Percentiles rank a stretch among this genome's conserved stretches.
Evolutionary conservation across 805 yeast genomes (phyloP).

Genomic region (Ogataea pini): DNA sequence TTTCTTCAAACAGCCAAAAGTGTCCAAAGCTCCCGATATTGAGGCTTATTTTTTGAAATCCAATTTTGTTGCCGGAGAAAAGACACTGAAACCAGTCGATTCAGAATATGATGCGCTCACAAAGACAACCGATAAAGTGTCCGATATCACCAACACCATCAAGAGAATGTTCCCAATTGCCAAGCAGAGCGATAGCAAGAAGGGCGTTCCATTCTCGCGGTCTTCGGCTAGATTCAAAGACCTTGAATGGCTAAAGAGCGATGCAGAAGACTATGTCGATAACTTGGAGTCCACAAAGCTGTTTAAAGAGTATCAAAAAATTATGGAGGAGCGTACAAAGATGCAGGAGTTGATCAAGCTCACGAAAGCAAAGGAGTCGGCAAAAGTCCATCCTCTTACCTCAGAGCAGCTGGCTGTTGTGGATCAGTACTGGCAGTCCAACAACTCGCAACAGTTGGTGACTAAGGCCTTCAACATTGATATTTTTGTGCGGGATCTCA

Average conservation of each 20-base stretch:
- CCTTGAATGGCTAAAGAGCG: conserved; percentile 35
- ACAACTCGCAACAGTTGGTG: conserved; percentile 30
- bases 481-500: conserved; percentile 63
- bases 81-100: not conserved
- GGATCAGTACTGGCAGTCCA: conserved; percentile 35
- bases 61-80: conserved; percentile 4
- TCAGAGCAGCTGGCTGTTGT: conserved; percentile 37
- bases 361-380: conserved; percentile 38
- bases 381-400: conserved; percentile 35
- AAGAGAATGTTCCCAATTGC: conserved; percentile 17
- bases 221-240: conserved; percentile 31
- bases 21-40: conserved; percentile 13
- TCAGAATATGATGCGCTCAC: conserved; percentile 3
- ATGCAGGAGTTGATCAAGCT: conserved; percentile 37
- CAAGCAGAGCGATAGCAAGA: conserved; percentile 2
- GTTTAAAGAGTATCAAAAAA: conserved; percentile 45
- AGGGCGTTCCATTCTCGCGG: conserved; percentile 15
- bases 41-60: conserved; percentile 23
- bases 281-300: conserved; percentile 32
- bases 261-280: conserved; percentile 33
- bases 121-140: conserved; percentile 7
- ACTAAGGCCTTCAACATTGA: conserved; percentile 51
- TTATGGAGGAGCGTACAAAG: conserved; percentile 43
- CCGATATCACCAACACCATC: conserved; percentile 14
- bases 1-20: conserved; percentile 19